Conservation (phyloP, 306 rosid genomes). For the Acacia crassicarpa region DNA sequence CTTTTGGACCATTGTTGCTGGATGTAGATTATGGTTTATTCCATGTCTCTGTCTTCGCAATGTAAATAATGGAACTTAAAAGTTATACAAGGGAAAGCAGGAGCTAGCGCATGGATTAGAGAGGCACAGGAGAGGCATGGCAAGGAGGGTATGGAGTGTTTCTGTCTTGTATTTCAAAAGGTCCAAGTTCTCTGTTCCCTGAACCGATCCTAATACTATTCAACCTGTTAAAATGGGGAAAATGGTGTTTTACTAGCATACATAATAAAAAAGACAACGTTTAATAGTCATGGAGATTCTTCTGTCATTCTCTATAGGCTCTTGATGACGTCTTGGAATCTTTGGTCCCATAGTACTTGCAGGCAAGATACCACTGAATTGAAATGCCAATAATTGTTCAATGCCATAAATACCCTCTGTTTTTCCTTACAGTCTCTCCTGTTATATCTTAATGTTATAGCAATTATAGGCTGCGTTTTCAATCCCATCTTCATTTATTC, state of each 20-base stretch:
- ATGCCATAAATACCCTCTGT: conserved; percentile 23
- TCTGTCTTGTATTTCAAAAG: conserved; percentile 34
- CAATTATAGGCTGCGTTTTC: not conserved
- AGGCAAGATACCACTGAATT: conserved; percentile 28
- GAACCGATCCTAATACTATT: conserved; percentile 38
- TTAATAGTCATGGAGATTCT: conserved; percentile 50
- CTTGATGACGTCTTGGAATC: conserved; percentile 41
- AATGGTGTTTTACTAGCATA: conserved; percentile 32
- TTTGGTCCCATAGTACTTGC: conserved; percentile 47
- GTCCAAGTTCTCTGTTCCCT: conserved; percentile 52
- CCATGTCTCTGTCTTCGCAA: conserved; percentile 38
- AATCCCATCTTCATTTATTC: not conserved
- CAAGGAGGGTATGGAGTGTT: conserved; percentile 44
- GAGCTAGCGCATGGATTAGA: not conserved
- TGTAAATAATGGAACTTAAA: conserved; percentile 27
- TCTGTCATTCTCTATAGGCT: conserved; percentile 47
- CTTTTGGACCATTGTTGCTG: conserved; percentile 25
- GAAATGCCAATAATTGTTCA: conserved; percentile 35
- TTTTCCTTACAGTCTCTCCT: not conserved
- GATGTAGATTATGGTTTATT: conserved; percentile 31
- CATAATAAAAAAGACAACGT: conserved; percentile 19
- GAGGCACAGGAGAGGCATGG: not conserved
- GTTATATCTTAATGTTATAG: not conserved
- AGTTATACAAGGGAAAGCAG: conserved; percentile 11
- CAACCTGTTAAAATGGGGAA: conserved; percentile 43